These are phyloP conservation scores for Tetracladium marchalianum DNA, from an alignment of 495 filamentous ascomycete species.

Conservation along the genomic window DNA sequence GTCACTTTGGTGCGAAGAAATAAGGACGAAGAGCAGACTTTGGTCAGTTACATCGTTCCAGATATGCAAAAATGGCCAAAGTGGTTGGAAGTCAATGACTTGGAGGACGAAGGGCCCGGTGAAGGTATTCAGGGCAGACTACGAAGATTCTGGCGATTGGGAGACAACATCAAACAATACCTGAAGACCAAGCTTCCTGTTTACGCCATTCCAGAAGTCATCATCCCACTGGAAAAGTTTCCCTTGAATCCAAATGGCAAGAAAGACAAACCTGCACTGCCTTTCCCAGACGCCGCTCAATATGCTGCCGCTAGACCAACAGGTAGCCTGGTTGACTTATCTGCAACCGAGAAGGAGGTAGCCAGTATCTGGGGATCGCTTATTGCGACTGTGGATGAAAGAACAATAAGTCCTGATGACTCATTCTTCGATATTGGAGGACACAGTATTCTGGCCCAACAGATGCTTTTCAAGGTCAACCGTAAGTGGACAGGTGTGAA, in stretches of 20 bases:
- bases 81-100: conserved; percentile 50
- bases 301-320: conserved; percentile 32
- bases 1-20: conserved; percentile 81
- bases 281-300: conserved; percentile 76
- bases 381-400: conserved; percentile 30
- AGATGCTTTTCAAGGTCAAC: conserved; percentile 55
- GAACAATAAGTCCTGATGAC: conserved; percentile 51
- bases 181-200: conserved; percentile 65
- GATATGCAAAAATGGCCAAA: conserved; percentile 60
- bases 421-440: conserved; percentile 86
- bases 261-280: conserved; percentile 81
- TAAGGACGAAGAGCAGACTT: conserved; percentile 77
- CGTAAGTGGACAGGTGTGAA: conserved; percentile 40
- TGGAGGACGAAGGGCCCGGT: conserved; percentile 38
- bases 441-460: conserved; percentile 78
- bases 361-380: conserved; percentile 57
- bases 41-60: conserved; percentile 89
- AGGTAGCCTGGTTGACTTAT: conserved; percentile 13
- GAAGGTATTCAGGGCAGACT: conserved; percentile 51
- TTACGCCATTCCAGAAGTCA: conserved; percentile 72
- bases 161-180: conserved; percentile 64
- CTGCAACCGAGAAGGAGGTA: conserved; percentile 55
- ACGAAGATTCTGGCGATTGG: conserved; percentile 54
- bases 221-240: conserved; percentile 70
- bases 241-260: conserved; percentile 95